A percentile compares a stretch with the other conserved stretches of the same genome.
phyloP scores from a whole-genome alignment of 495 filamentous ascomycete genomes.

The Aspergillus biplanus region DNA sequence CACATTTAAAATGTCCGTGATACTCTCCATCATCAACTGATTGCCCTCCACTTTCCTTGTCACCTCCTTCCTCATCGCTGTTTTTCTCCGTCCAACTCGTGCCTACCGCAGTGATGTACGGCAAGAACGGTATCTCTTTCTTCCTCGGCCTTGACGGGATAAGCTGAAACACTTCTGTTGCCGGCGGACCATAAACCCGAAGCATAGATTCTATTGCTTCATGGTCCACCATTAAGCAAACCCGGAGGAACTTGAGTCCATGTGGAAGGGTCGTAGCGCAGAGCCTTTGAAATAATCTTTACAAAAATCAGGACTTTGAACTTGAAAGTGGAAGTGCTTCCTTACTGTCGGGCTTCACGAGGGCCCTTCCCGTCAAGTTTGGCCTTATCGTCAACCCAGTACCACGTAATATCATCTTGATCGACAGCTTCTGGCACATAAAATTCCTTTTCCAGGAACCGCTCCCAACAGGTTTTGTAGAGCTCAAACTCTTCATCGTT shows the following conservation, averaged over 20 bases:
- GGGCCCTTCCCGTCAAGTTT: not conserved
- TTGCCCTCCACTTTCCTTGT: not conserved
- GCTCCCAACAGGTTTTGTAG: not conserved
- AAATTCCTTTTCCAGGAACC: not conserved
- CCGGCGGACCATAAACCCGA: not conserved
- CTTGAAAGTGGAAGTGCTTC: too few relatives aligned
- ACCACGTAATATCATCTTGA: not conserved
- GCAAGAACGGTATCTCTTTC: not conserved
- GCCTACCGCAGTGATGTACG: not conserved
- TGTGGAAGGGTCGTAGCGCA: too few relatives aligned
- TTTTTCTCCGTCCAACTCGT: not conserved
- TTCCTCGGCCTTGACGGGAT: not conserved
- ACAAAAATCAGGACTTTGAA: too few relatives aligned
- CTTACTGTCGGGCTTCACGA: too few relatives aligned
- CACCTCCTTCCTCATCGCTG: not conserved
- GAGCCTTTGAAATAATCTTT: too few relatives aligned
- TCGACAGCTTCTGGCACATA: not conserved
- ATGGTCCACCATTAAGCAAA: not conserved
- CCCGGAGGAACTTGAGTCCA: too few relatives aligned
- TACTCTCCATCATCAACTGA: not conserved
- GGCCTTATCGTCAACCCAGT: not conserved
- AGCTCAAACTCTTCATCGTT: not conserved
- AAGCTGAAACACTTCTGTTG: not conserved
- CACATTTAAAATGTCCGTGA: not conserved
- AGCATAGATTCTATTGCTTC: slow-evolving; percentile 5